These are phyloP conservation scores for Spathaspora girioi DNA, from an alignment of 805 yeast species.

Conservation along the genomic window DNA sequence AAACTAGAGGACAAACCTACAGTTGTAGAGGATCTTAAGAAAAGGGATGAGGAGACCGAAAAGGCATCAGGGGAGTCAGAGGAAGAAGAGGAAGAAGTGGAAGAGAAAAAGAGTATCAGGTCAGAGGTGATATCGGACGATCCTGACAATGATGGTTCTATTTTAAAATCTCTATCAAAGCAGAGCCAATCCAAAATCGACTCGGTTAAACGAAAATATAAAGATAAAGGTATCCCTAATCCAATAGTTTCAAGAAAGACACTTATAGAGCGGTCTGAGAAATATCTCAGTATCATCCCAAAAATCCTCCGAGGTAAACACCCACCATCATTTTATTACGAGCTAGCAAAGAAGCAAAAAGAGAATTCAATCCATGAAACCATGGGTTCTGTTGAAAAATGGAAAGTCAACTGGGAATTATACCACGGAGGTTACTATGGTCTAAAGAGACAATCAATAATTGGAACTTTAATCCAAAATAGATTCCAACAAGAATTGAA, in stretches of 20 bases:
- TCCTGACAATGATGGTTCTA: background rate
- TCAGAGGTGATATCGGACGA: background rate
- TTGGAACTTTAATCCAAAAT: conserved; percentile 42
- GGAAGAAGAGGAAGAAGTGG: background rate
- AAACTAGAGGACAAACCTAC: background rate
- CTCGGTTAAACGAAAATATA: background rate
- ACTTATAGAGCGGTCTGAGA: conserved; percentile 23
- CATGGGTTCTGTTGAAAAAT: conserved; percentile 46
- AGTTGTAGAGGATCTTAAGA: conserved; percentile 3
- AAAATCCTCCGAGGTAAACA: conserved; percentile 40
- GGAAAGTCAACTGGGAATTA: conserved; percentile 40
- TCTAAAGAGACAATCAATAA: conserved; percentile 48
- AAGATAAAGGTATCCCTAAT: conserved; percentile 14
- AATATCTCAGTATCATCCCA: conserved; percentile 31
- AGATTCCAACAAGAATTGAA: conserved; percentile 27
- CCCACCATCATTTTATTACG: conserved; percentile 46
- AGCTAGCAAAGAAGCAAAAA: conserved; percentile 42
- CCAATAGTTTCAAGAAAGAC: conserved; percentile 26
- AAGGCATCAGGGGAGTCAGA: background rate
- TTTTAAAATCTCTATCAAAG: conserved; percentile 7
- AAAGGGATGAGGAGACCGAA: conserved; percentile 4
- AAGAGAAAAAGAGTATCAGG: background rate
- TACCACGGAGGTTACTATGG: conserved; percentile 64
- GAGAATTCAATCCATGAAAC: conserved; percentile 36
- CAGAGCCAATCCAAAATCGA: conserved; percentile 8